Conservation (phyloP, 2,329 filamentous ascomycete genomes). For the Clonostachys rosea region DNA sequence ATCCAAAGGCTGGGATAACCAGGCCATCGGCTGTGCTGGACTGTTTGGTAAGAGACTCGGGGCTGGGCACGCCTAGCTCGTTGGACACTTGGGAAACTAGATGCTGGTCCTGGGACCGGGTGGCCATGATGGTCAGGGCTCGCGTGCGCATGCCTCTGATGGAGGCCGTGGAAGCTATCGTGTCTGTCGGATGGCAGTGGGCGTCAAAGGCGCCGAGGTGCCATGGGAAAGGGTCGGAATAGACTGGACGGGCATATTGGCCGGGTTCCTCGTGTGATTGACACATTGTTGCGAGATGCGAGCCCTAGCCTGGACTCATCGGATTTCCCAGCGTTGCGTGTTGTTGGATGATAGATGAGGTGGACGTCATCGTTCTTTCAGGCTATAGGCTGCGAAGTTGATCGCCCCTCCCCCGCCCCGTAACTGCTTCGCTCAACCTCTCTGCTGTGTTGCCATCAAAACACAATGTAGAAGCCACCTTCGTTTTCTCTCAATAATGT, state of each 20-base stretch:
- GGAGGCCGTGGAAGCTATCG: slow-evolving; percentile 53
- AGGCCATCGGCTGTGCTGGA: slow-evolving; percentile 9
- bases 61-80: slow-evolving; percentile 41
- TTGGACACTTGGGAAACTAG: slow-evolving; percentile 62
- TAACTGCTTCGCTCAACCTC: no score
- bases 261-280: no score
- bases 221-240: slow-evolving; percentile 57
- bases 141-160: slow-evolving; percentile 64
- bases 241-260: background rate
- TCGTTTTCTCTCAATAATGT: no score
- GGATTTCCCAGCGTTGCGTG: no score
- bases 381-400: no score
- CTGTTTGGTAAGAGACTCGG: background rate
- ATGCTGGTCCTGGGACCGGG: slow-evolving; percentile 68
- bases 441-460: no score
- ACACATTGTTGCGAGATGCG: no score
- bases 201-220: slow-evolving; percentile 69
- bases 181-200: slow-evolving; percentile 82
- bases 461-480: no score
- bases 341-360: no score
- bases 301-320: no score
- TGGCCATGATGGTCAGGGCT: slow-evolving; percentile 71
- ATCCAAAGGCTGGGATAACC: slow-evolving; percentile 70
- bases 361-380: no score
- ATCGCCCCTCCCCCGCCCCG: no score